phyloP scores from a whole-genome alignment of 768 basidiomycete species.

The Auricularia heimuer region DNA sequence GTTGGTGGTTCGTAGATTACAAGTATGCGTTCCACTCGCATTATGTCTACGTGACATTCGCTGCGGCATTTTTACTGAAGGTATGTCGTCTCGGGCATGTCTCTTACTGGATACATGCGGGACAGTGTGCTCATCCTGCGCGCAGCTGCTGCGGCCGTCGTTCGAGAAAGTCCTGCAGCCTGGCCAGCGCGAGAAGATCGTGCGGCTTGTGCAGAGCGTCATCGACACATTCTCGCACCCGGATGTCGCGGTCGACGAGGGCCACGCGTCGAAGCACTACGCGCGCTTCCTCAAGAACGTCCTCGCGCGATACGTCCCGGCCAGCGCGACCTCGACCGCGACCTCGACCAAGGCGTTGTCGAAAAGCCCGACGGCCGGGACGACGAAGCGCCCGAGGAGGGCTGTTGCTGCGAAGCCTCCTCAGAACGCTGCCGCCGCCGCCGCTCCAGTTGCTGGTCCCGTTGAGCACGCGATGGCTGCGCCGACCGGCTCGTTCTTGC shows the following conservation, averaged over 20 bases:
- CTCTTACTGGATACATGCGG: not conserved
- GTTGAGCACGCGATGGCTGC: not conserved
- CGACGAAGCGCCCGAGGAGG: not conserved
- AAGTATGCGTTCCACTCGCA: conserved; percentile 7
- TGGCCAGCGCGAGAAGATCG: conserved; percentile 10
- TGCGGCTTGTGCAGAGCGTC: conserved; percentile 12
- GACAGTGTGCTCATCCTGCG: too few species aligned
- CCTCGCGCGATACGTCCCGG: not conserved
- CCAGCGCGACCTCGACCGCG: not conserved
- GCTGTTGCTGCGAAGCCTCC: not conserved
- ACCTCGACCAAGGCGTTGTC: not conserved
- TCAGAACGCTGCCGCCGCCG: not conserved
- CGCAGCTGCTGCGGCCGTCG: conserved; percentile 14
- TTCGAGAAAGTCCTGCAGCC: conserved; percentile 9
- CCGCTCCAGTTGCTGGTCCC: not conserved
- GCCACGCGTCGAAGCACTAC: conserved; percentile 17
- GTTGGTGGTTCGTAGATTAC: not conserved
- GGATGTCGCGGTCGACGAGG: conserved; percentile 15
- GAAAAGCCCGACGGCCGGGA: not conserved
- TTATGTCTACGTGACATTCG: conserved; percentile 18
- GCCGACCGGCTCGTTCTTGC: not conserved
- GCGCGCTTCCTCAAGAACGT: conserved; percentile 12
- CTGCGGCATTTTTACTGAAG: conserved; percentile 16
- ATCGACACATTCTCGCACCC: conserved; percentile 14
- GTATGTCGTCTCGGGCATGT: not conserved